Evolutionary conservation across 2,329 filamentous ascomycete genomes (phyloP).

Genomic region (Zymoseptoria ardabiliae): DNA sequence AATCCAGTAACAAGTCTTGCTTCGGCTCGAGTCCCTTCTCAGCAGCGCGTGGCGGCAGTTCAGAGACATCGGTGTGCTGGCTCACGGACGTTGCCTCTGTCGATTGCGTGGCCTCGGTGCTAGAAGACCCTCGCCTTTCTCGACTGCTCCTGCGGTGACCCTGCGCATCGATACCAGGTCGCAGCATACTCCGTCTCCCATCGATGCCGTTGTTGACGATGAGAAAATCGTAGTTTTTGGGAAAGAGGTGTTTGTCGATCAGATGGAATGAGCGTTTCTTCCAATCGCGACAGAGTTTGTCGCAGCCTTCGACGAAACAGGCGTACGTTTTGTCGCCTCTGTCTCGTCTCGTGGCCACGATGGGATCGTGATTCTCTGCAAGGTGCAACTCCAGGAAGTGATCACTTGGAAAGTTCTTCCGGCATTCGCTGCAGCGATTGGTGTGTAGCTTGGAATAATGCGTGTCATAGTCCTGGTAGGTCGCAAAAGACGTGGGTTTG

Average conservation of each 20-base stretch:
- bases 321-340: slow-evolving; percentile 84
- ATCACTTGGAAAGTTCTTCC: slow-evolving; percentile 78
- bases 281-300: slow-evolving; percentile 72
- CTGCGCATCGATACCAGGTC: slow-evolving; percentile 39
- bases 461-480: slow-evolving; percentile 74
- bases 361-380: slow-evolving; percentile 81
- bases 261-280: slow-evolving; percentile 82
- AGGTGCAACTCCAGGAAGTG: slow-evolving; percentile 79
- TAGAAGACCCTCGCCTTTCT: slow-evolving; percentile 16
- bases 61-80: slow-evolving; percentile 4
- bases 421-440: slow-evolving; percentile 78
- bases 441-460: slow-evolving; percentile 77
- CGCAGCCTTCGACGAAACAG: slow-evolving; percentile 86
- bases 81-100: slow-evolving; percentile 18
- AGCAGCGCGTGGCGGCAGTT: not conserved
- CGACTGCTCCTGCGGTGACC: slow-evolving; percentile 28
- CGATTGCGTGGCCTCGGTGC: slow-evolving; percentile 15
- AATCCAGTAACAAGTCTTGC: slow-evolving; percentile 8
- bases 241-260: slow-evolving; percentile 91
- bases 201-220: slow-evolving; percentile 88
- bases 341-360: slow-evolving; percentile 63
- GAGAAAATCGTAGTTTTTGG: slow-evolving; percentile 75
- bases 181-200: slow-evolving; percentile 68
- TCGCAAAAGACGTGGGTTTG: slow-evolving; percentile 60
- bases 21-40: not conserved